Evolutionary conservation across 257 asterid species (phyloP).

Genomic region (Cordia subcordata): DNA sequence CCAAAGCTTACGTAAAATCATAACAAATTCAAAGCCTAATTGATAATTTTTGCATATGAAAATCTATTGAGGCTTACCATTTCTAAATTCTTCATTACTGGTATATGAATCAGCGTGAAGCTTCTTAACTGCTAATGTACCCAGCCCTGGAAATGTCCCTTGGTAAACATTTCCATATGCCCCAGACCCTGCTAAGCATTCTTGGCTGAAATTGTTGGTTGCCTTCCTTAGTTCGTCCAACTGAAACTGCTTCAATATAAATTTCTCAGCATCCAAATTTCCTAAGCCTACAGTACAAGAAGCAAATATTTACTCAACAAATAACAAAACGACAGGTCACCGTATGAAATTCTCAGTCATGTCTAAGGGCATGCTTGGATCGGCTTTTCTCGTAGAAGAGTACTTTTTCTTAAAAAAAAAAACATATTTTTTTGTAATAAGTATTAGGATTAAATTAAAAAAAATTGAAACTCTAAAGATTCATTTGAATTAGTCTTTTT

Average conservation of each 20-base stretch:
- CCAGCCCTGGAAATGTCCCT: constrained; percentile 46
- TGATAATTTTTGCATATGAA: too few relatives aligned
- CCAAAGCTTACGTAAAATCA: neutral
- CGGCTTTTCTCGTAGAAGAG: too few relatives aligned
- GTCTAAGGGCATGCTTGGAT: too few relatives aligned
- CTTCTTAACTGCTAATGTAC: constrained; percentile 57
- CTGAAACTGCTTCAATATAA: constrained; percentile 39
- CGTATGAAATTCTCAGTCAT: too few relatives aligned
- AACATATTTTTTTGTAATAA: too few relatives aligned
- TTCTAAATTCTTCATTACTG: constrained; percentile 60
- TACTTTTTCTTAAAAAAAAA: too few relatives aligned
- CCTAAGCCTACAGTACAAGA: constrained; percentile 19
- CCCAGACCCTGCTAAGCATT: constrained; percentile 54
- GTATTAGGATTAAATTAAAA: too few relatives aligned
- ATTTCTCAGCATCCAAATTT: constrained; percentile 33
- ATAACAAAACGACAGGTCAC: too few relatives aligned
- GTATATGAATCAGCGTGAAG: constrained; percentile 50
- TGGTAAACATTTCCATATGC: constrained; percentile 66
- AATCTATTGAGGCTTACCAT: constrained; percentile 33
- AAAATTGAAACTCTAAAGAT: too few relatives aligned
- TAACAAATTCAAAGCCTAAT: too few relatives aligned
- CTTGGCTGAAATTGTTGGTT: constrained; percentile 59
- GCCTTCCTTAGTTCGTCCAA: constrained; percentile 56
- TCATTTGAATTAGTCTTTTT: too few relatives aligned
- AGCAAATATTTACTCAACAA: too few relatives aligned